Evolutionary conservation across 345 rosid species (phyloP), one percentile per base, ranked within the genome.

Genomic region (Eucalyptus fibrosa): DNA sequence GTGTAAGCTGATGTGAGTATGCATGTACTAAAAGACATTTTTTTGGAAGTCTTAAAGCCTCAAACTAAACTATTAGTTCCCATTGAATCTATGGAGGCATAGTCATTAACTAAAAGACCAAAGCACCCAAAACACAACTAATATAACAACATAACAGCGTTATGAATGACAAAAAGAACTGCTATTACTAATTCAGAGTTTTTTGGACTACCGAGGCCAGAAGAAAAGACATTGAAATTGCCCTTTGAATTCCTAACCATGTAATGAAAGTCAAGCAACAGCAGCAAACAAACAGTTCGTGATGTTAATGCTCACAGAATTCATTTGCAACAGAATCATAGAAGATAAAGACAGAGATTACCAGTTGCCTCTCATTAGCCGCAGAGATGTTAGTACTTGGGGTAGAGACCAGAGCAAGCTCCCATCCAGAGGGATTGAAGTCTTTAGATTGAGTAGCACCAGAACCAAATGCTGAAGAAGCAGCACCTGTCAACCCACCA

Each of bases 401-500:
- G 62, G 99, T 93, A 28, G 94, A 90, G 88, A 98, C 98, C 87
- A 97, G 93, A 47, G 99, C 97, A 90, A 98, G 97, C 90, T 97
- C 99, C 99, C 99, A 98, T 88, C 99, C 99, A 85, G 95, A 88
- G 86, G 99, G 98, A 93, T 96, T 98, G 87, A 95, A 96, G 90
- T 95, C 94, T 88, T 90, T 95, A 88, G 93, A 24, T 91, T 94
- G 95, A 91, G 90, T 91, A 91, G 95, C 92, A 88, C 90, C 91
- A 83, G 96, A 89, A 90, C 90, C 92, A 87, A 94, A 92, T 83
- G 96, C 91, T 77, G 97, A 55, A 86, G 92, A 86, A 24, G 92
- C 93, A 91, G 93, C 92, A 91, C 65, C 97, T 94, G 91, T 53
- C 37, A 86, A 82, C 37, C 26, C 28, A 51, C 42, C 83, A 77